Percentiles rank a stretch among this genome's conserved stretches.
Conservation (phyloP, 768 basidiomycete genomes). For the Hortiboletus flavorubellus region DNA sequence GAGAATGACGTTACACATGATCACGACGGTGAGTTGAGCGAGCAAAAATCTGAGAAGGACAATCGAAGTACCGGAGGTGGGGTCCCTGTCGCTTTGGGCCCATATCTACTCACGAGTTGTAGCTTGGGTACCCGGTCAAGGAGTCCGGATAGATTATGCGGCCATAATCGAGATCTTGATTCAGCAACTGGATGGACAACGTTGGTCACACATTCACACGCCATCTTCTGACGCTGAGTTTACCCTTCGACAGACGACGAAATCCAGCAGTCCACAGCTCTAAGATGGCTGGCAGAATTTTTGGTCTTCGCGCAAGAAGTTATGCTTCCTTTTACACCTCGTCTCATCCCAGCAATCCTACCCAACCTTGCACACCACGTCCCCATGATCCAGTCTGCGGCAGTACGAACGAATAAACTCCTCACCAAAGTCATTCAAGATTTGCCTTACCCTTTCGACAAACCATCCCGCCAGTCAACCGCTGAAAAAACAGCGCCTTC, state of each 20-base stretch:
- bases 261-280: constrained; percentile 91
- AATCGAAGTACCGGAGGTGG: constrained; percentile 64
- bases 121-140: constrained; percentile 94
- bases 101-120: constrained; percentile 5
- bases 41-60: constrained; percentile 44
- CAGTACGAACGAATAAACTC: constrained; percentile 80
- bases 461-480: constrained; percentile 22
- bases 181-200: constrained; percentile 77
- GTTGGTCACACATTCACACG: constrained; percentile 43
- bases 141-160: constrained; percentile 85
- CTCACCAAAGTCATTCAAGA: constrained; percentile 83
- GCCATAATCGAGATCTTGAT: constrained; percentile 93
- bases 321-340: constrained; percentile 91
- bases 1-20: constrained; percentile 40
- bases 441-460: constrained; percentile 70
- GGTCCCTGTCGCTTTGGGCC: constrained; percentile 9
- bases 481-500: constrained; percentile 32
- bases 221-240: constrained; percentile 1
- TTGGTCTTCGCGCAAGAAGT: constrained; percentile 84
- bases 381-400: constrained; percentile 82
- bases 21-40: constrained; percentile 42
- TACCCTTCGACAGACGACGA: constrained; percentile 60
- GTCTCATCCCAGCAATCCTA: constrained; percentile 87
- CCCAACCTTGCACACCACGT: constrained; percentile 94
- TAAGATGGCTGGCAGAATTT: constrained; percentile 91